A percentile compares a stretch with the other conserved stretches of the same genome.
Evolutionary conservation across 164 flowering plant species (phyloP).

Genomic region (Aristolochia californica): DNA sequence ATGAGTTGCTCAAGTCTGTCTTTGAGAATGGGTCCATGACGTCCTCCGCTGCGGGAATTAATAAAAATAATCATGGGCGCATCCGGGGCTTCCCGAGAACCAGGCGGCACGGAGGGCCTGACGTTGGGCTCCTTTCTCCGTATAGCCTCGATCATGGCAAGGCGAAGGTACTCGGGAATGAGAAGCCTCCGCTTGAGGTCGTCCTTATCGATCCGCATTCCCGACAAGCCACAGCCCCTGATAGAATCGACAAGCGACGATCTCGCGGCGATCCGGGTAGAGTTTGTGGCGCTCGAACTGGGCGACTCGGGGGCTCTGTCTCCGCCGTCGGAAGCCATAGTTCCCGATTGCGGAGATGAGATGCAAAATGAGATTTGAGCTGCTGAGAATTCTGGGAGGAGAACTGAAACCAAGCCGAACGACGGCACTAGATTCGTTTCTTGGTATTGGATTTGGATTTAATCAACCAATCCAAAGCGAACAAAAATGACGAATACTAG

Average conservation of each 20-base stretch:
- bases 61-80: conserved; percentile 72
- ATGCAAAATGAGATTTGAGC: background rate
- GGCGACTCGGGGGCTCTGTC: conserved; percentile 10
- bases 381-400: too few species aligned
- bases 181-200: conserved; percentile 34
- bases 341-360: conserved; percentile 3
- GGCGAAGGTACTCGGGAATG: conserved; percentile 56
- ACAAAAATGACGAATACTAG: too few species aligned
- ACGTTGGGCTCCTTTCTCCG: conserved; percentile 17
- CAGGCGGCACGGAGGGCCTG: conserved; percentile 8
- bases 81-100: conserved; percentile 21
- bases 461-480: too few species aligned
- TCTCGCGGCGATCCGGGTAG: conserved; percentile 19
- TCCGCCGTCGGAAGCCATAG: background rate
- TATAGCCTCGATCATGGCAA: conserved; percentile 53
- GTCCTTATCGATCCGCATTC: conserved; percentile 51
- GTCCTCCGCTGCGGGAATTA: conserved; percentile 82
- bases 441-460: too few species aligned
- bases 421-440: too few species aligned
- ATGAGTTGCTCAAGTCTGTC: conserved; percentile 61
- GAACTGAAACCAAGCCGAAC: too few species aligned
- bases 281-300: background rate
- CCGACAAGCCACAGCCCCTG: conserved; percentile 47
- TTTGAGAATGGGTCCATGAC: conserved; percentile 68
- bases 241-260: conserved; percentile 62